phyloP scores from a whole-genome alignment of 306 rosid genomes.

The Cucurbita pepo region DNA sequence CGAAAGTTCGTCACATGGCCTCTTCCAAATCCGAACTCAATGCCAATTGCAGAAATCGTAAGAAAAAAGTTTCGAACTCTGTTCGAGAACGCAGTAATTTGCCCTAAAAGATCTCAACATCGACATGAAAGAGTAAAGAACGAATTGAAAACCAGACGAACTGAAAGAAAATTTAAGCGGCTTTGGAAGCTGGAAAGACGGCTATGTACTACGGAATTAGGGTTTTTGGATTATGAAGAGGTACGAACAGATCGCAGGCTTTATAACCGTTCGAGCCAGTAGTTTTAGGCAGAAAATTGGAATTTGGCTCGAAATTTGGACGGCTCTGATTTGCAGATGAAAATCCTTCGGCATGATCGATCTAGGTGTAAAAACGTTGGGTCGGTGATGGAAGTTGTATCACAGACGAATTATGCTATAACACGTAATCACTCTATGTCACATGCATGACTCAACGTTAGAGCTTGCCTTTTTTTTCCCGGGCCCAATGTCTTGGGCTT shows the following conservation, averaged over 20 bases:
- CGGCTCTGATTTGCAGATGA: background rate
- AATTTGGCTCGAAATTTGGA: background rate
- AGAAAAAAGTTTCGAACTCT: background rate
- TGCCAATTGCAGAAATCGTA: background rate
- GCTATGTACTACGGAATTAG: background rate
- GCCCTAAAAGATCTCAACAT: background rate
- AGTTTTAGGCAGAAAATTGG: background rate
- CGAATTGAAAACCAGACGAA: background rate
- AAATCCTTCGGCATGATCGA: background rate
- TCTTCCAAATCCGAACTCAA: background rate
- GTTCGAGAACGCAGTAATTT: background rate
- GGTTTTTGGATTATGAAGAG: background rate
- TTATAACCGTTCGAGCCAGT: background rate
- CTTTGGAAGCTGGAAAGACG: background rate
- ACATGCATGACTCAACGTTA: background rate
- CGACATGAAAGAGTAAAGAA: background rate
- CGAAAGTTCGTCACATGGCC: slow-evolving; percentile 22
- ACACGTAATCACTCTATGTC: background rate
- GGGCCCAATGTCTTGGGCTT: background rate
- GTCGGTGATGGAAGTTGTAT: background rate
- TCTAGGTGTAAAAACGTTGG: background rate
- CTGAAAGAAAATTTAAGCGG: background rate
- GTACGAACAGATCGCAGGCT: background rate
- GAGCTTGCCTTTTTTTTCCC: background rate
- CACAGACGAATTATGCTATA: background rate